Evolutionary conservation across 129 eudicot species (phyloP).

Genomic region (Silybum marianum): DNA sequence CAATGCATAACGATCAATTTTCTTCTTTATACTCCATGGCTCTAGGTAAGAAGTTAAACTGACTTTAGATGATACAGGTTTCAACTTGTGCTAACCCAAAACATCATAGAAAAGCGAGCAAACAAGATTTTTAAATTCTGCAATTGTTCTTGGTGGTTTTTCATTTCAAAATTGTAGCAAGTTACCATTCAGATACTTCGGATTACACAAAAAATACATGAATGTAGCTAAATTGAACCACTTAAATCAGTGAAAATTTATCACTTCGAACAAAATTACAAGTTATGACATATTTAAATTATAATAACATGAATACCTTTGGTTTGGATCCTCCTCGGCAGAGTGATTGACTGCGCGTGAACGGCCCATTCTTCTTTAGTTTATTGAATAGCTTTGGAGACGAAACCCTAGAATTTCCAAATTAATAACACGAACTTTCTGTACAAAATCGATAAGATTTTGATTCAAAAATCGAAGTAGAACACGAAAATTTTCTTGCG

Average conservation of each 20-base stretch:
- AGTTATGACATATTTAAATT: not conserved
- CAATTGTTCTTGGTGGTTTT: not conserved
- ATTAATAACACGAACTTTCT: slow-evolving; percentile 7
- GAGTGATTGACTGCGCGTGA: slow-evolving; percentile 65
- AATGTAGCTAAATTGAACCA: slow-evolving; percentile 6
- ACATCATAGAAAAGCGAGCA: not conserved
- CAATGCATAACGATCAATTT: slow-evolving; percentile 4
- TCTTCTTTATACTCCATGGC: slow-evolving; percentile 5
- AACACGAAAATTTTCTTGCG: not conserved
- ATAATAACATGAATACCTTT: slow-evolving; percentile 46
- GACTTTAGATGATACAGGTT: not conserved
- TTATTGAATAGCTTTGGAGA: not conserved
- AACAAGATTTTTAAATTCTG: not conserved
- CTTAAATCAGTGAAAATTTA: not conserved
- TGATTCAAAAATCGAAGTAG: slow-evolving; percentile 1
- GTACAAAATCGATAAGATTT: not conserved
- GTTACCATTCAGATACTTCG: not conserved
- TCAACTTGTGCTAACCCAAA: not conserved
- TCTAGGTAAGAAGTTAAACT: not conserved
- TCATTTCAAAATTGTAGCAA: slow-evolving; percentile 6
- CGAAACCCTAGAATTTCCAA: slow-evolving; percentile 36
- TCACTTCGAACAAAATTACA: not conserved
- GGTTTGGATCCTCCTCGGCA: slow-evolving; percentile 67
- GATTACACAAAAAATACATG: slow-evolving; percentile 1
- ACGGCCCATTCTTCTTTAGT: slow-evolving; percentile 65